Percentiles rank a stretch among this genome's conserved stretches.
These are phyloP conservation scores for Teratosphaeria pseudoeucalypti DNA, from an alignment of 2,329 filamentous ascomycete genomes.

Conservation along the genomic window DNA sequence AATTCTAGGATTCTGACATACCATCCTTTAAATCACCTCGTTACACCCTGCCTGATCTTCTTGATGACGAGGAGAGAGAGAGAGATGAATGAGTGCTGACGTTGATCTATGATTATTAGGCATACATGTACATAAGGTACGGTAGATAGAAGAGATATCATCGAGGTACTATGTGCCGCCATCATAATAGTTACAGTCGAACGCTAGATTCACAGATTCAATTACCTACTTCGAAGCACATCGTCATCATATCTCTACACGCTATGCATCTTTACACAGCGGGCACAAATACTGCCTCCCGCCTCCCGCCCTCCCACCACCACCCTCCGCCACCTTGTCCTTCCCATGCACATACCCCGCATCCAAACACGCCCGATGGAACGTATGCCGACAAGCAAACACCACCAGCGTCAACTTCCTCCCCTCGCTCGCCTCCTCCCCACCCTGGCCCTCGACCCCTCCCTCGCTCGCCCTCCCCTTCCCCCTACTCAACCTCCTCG, in stretches of 20 bases:
- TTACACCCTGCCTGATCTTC: background rate
- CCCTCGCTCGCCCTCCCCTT: slow-evolving; percentile 38
- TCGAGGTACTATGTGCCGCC: too few species aligned
- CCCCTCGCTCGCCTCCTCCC: slow-evolving; percentile 36
- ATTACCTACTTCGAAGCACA: background rate
- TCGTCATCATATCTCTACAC: background rate
- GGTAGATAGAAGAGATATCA: too few species aligned
- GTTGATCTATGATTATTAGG: background rate
- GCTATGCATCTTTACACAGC: background rate
- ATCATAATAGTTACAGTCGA: too few species aligned
- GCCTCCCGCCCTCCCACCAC: background rate
- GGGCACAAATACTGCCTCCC: background rate
- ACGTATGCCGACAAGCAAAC: slow-evolving; percentile 60
- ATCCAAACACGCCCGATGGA: slow-evolving; percentile 60
- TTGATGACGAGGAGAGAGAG: background rate
- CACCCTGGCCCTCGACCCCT: slow-evolving; percentile 33
- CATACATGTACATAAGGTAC: too few species aligned
- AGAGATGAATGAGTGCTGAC: background rate
- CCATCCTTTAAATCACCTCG: background rate
- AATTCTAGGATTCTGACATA: background rate
- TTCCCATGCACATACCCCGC: slow-evolving; percentile 13
- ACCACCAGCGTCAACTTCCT: slow-evolving; percentile 45
- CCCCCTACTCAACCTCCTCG: slow-evolving; percentile 35
- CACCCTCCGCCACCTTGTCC: slow-evolving; percentile 2
- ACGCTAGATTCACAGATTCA: too few species aligned